phyloP scores from a whole-genome alignment of 805 yeast genomes.

The Ogataea thermomethanolica region DNA sequence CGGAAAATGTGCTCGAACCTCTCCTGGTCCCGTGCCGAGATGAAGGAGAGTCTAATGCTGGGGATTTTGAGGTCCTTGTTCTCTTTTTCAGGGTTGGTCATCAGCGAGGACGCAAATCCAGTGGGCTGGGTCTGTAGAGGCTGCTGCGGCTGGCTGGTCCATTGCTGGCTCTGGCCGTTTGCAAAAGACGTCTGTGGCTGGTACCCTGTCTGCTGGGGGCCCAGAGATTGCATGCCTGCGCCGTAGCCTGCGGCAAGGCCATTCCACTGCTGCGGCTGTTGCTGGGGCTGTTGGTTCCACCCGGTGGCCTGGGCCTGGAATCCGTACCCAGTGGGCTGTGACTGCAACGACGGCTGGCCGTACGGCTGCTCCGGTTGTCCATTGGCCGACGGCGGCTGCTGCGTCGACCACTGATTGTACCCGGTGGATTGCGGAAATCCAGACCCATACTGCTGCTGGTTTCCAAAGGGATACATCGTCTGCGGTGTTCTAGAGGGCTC shows the following conservation, averaged over 20 bases:
- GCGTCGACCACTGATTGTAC: conserved; percentile 30
- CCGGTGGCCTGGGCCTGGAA: conserved; percentile 21
- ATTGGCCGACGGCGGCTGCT: conserved; percentile 27
- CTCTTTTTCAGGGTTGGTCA: conserved; percentile 30
- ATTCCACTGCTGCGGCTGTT: conserved; percentile 11
- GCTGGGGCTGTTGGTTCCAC: conserved; percentile 9
- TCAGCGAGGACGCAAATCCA: conserved; percentile 39
- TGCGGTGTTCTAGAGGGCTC: background rate
- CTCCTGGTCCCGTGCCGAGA: conserved; percentile 80
- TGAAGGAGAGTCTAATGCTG: conserved; percentile 73
- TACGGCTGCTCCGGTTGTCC: conserved; percentile 28
- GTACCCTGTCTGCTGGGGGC: conserved; percentile 39
- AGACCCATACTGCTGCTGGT: conserved; percentile 24
- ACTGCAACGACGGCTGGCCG: conserved; percentile 16
- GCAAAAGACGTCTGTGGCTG: conserved; percentile 38
- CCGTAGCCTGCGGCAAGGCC: background rate
- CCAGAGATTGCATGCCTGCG: conserved; percentile 20
- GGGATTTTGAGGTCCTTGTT: conserved; percentile 66
- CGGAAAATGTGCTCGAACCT: conserved; percentile 83
- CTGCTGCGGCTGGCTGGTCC: conserved; percentile 37
- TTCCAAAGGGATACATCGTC: conserved; percentile 28
- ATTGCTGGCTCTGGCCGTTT: conserved; percentile 35
- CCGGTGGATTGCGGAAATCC: conserved; percentile 25
- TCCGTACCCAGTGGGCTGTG: conserved; percentile 42
- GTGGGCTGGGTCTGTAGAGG: conserved; percentile 42